These are phyloP conservation scores for Clitocybe nebularis DNA, from an alignment of 1,284 basidiomycete species.

Conservation along the genomic window DNA sequence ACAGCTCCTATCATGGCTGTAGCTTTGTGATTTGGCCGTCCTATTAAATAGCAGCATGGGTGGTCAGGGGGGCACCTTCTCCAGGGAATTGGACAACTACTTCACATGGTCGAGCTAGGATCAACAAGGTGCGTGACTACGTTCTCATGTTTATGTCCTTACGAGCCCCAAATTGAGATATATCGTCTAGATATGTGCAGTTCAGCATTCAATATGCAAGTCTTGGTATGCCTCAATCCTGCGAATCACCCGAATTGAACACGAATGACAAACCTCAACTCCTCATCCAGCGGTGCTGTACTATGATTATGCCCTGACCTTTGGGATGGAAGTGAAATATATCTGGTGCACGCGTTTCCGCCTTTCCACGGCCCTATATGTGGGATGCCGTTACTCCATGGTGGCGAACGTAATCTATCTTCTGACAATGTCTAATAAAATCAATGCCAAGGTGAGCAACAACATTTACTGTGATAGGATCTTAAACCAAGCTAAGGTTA, in stretches of 20 bases:
- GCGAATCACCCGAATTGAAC: background rate
- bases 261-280: background rate
- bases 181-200: conserved; percentile 11
- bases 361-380: conserved; percentile 19
- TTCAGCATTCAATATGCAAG: conserved; percentile 16
- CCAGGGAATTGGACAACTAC: no score
- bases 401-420: conserved; percentile 23
- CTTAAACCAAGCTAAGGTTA: conserved; percentile 2
- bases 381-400: conserved; percentile 21
- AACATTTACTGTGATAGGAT: conserved; percentile 15
- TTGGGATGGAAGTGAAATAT: conserved; percentile 19
- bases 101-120: no score
- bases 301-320: conserved; percentile 22
- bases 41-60: no score
- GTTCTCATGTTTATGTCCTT: no score
- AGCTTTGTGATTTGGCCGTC: no score
- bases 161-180: no score
- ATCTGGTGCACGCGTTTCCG: conserved; percentile 20
- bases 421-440: conserved; percentile 18
- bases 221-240: conserved; percentile 6
- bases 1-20: no score
- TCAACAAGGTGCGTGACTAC: no score
- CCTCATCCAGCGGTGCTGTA: conserved; percentile 14
- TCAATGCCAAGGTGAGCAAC: no score
- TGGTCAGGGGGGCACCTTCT: no score